Evolutionary conservation across 139 green algal species (phyloP).

Genomic region (Chlamydomonas sp.): DNA sequence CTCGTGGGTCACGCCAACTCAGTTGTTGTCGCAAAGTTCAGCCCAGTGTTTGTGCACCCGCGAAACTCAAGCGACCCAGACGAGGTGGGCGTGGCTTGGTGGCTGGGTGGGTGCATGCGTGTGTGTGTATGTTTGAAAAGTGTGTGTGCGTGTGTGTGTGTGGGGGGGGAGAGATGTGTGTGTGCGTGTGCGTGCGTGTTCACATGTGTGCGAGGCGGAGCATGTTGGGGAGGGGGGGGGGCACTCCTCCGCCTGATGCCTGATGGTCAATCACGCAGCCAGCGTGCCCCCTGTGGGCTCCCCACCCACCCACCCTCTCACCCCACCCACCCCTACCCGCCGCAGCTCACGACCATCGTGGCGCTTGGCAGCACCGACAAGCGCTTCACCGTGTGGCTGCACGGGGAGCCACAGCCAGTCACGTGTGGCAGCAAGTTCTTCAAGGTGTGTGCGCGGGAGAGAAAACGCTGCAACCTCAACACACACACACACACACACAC

Average conservation of each 20-base stretch:
- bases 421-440: conserved; percentile 7
- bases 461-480: too few species aligned
- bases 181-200: too few species aligned
- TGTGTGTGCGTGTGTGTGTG: too few species aligned
- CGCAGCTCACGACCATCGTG: conserved; percentile 5
- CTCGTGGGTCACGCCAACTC: conserved; percentile 54
- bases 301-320: background rate
- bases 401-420: conserved; percentile 28
- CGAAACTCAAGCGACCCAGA: background rate
- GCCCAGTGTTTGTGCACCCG: conserved; percentile 48
- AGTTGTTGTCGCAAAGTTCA: conserved; percentile 60
- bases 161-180: too few species aligned
- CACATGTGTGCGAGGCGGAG: too few species aligned
- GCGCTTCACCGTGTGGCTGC: conserved; percentile 51
- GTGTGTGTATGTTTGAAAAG: conserved; percentile 1
- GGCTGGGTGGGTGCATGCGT: background rate
- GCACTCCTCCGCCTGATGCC: too few species aligned
- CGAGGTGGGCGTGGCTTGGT: background rate
- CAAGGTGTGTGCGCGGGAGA: too few species aligned
- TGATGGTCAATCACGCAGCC: too few species aligned
- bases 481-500: too few species aligned
- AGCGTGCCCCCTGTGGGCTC: too few species aligned
- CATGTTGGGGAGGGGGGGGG: too few species aligned
- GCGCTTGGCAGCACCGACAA: conserved; percentile 24
- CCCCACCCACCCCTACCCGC: background rate